Base-by-base conservation (phyloP, 352 stramenopile genomes). In the Phytophthora fragariae region DNA sequence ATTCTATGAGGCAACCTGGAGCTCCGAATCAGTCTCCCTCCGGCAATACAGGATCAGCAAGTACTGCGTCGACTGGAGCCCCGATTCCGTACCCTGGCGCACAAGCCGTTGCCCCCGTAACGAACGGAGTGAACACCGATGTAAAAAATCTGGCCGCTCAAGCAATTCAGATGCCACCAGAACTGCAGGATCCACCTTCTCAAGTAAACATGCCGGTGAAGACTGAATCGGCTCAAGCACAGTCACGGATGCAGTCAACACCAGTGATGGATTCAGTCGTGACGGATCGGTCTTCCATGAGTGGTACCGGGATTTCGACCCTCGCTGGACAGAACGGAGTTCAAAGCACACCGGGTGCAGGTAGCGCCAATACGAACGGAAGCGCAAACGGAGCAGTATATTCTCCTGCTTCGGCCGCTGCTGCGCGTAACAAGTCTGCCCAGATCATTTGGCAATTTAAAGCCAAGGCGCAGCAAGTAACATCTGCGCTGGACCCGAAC, bases 401-500 rank as follows among this genome's bases (percentile, higher is more conserved):
- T 27, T 79, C 75, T 21, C 56, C 68, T 31, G 75, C 72, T 54
- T 79, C 75, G 11, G 62, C 68, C 35, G 67, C 72, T 58, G 73
- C 71, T 11, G 61, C 70, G 1, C 86, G 86, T 37, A 93, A 77
- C 73, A 89, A 89, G 33, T 95, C 89, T 3, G 84, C 87, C 7
- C 87, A 93, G 73, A 92, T 95, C 49, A 89, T 95, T 72, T 83
- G 84, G 57, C 86, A 95, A 65, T 95, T 95, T 60, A 93, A 93
- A 54, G 75, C 78, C 2, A 83, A 88, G 57, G 89, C 89, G 2
- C 84, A 93, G 64, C 84, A 93, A 65, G 89, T 95, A 33, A 95
- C 89, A 4, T 94, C 87, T 41, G 85, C 86, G n/a, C 68, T 95
- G 24, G 89, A 94, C 56, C 85, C 92, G 54, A 89, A 88, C 24